Base-by-base conservation (phyloP, 139 green algal genomes). In the Chlamydomonas sphaeroides region DNA sequence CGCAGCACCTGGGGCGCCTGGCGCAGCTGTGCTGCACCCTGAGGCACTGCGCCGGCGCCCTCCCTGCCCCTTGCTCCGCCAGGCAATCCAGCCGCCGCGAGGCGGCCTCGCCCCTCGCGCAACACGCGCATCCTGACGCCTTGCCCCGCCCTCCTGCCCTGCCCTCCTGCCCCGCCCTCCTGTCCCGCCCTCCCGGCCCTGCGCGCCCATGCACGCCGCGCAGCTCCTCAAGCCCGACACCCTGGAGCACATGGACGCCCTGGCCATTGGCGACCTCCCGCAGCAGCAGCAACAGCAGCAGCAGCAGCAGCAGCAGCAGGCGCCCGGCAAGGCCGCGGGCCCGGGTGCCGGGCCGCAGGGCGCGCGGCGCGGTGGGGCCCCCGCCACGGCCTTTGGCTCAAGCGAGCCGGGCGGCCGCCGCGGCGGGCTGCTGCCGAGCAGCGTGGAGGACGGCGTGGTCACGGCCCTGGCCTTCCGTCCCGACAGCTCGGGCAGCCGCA, bases 391-490 rank as follows among this genome's bases (percentile, higher is more conserved):
- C n/a, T 70, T 26, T 32, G 56, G 56, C 56, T 21, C 18, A 2
- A 14, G 14, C 45, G 45, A 53, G 45, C 11, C 65, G 15, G 21
- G 53, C 53, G 53, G 53, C 15, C 53, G 21, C 59, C 21, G 36
- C 28, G 59, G 59, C 11, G 73, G 73, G 14, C 23, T 70, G 57
- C 2, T 45, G 2, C n/a, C 36, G 30, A 48, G 39, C 39, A 10
- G 4, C 20, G 30, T 33, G 15, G 39, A 48, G 39, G 65, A 70
- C 35, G 77, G 65, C 17, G 77, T 84, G 39, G 45, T 84, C 0
- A 84, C 84, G 25, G 42, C 76, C 28, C 57, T 84, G n/a, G 63
- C 49, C 36, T 88, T 88, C 76, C 48, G 84, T n/a, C 84, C 73
- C 14, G 57, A 77, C 30, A 63, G 65, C 26, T 18, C 66, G 0